Conservation (phyloP, 2,329 filamentous ascomycete genomes). For the Rutstroemia sp. region DNA sequence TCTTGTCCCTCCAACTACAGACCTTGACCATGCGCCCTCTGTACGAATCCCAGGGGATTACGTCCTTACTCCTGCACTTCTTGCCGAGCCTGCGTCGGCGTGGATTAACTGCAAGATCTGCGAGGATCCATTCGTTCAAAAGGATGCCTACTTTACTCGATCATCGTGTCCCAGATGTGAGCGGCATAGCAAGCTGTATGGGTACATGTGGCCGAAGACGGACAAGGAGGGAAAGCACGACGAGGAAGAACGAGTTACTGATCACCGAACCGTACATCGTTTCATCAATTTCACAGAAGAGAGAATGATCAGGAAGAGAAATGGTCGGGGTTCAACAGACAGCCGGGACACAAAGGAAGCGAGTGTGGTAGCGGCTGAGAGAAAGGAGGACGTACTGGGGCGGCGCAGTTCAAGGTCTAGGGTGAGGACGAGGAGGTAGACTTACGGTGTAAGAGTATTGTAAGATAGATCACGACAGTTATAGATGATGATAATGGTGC, state of each 20-base stretch:
- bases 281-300: slow-evolving; percentile 71
- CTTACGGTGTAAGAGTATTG: slow-evolving; percentile 7
- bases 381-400: background rate
- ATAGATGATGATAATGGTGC: slow-evolving; percentile 1
- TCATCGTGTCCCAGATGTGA: slow-evolving; percentile 88
- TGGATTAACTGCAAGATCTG: slow-evolving; percentile 92
- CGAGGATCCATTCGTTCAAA: slow-evolving; percentile 74
- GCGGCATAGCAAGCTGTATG: slow-evolving; percentile 90
- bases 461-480: background rate
- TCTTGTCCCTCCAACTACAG: slow-evolving; percentile 14
- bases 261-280: slow-evolving; percentile 81
- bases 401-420: slow-evolving; percentile 1
- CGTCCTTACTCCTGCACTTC: slow-evolving; percentile 67
- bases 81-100: slow-evolving; percentile 65
- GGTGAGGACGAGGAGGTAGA: background rate
- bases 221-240: slow-evolving; percentile 70
- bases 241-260: slow-evolving; percentile 58
- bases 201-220: slow-evolving; percentile 93
- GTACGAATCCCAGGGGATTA: slow-evolving; percentile 68
- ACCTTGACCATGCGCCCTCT: slow-evolving; percentile 21
- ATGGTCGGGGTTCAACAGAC: slow-evolving; percentile 14
- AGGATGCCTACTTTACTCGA: slow-evolving; percentile 78
- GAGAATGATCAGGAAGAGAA: slow-evolving; percentile 20
- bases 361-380: slow-evolving; percentile 8
- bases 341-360: slow-evolving; percentile 21